Base-by-base conservation (phyloP, 352 stramenopile species). In the Elongisporangium anandrum region DNA sequence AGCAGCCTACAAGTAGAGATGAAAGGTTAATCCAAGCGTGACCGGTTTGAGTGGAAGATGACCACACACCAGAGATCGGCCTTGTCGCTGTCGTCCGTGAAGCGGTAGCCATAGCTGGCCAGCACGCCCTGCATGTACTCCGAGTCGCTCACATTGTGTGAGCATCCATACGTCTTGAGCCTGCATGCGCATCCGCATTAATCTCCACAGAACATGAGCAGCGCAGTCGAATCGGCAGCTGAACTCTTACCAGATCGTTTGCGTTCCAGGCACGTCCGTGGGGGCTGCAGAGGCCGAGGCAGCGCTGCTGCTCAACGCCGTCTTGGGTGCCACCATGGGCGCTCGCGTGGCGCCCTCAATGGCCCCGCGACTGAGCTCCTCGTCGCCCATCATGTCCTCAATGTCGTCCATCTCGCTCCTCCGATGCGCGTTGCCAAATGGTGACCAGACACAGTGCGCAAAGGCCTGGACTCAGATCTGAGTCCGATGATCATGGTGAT, bases 111-210 rank as follows among this genome's bases (percentile, higher is more conserved):
- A 70, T 97, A 97, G 69, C 81, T 90, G 48, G 77, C 71, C 24
- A 98, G 69, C 58, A 96, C 71, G 49, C 92, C 92, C 59, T 91
- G 76, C 92, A 98, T 98, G 73, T 98, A 98, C 70, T 98, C 92
- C 56, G 81, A 90, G 72, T 98, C 92, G 63, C 77, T 93, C 56
- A 97, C 85, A 55, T 98, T 98, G 77, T 98, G 92, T 54, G 87
- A 88, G 65, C 92, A 98, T 54, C 92, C 92, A 64, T 95, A 98
- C 29, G 90, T 97, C 61, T 92, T 92, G 22, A 95, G 77, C 85
- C 78, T 85, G 47, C n/a, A 41, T 8, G 7, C 50, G 17, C 6
- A 50, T n/a, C 41, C 3, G 5, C 22, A n/a, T 52, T 15, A 54
- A 38, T 52, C 47, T 9, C n/a, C 16, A 10, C 10, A 17, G 1